phyloP scores from a whole-genome alignment of 2,329 filamentous ascomycete genomes.

The Dactylellina haptotyla region DNA sequence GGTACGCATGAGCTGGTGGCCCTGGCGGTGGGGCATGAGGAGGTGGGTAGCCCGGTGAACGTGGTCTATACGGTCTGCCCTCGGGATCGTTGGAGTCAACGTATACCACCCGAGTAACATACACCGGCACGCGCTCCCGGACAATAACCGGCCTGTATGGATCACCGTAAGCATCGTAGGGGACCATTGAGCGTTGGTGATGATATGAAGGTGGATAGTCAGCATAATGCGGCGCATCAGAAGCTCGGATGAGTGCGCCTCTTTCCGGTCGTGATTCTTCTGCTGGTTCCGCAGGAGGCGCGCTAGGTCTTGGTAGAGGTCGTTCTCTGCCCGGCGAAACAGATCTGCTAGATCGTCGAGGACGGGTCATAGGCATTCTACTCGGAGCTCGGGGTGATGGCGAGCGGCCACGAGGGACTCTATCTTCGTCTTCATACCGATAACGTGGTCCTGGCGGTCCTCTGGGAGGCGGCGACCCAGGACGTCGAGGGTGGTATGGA shows the following conservation, averaged over 20 bases:
- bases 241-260: slow-evolving; percentile 30
- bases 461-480: slow-evolving; percentile 12
- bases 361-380: slow-evolving; percentile 32
- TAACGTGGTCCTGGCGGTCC: slow-evolving; percentile 16
- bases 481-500: slow-evolving; percentile 27
- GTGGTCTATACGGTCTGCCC: slow-evolving; percentile 30
- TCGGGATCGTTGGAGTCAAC: slow-evolving; percentile 45
- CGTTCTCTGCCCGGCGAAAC: slow-evolving; percentile 38
- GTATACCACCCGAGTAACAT: slow-evolving; percentile 38
- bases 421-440: slow-evolving; percentile 49
- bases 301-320: slow-evolving; percentile 21
- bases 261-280: slow-evolving; percentile 34
- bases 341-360: slow-evolving; percentile 43
- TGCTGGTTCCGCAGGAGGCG: slow-evolving; percentile 15
- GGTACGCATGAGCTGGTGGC: slow-evolving; percentile 27
- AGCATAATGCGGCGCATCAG: slow-evolving; percentile 37
- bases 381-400: slow-evolving; percentile 24
- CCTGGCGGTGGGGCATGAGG: slow-evolving; percentile 19
- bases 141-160: slow-evolving; percentile 42
- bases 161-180: slow-evolving; percentile 37
- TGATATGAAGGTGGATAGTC: slow-evolving; percentile 34
- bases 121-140: slow-evolving; percentile 33
- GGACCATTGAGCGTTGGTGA: slow-evolving; percentile 22
- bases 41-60: slow-evolving; percentile 28
- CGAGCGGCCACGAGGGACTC: slow-evolving; percentile 34